Conservation (phyloP, 1,284 basidiomycete genomes). For the Naganishia sp. region DNA sequence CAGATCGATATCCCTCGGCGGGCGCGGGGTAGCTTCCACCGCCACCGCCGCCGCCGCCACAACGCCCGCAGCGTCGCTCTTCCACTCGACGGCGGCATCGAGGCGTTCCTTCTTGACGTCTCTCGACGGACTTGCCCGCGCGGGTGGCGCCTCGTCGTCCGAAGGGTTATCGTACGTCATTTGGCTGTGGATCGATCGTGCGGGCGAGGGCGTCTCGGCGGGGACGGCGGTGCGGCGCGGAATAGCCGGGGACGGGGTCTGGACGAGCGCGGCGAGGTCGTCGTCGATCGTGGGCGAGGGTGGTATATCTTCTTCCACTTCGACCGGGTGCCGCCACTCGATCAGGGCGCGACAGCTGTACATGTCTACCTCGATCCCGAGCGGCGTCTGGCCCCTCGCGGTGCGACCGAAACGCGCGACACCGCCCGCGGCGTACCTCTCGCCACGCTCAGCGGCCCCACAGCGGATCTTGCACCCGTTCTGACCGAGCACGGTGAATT, state of each 20-base stretch:
- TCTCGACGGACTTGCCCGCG: neutral
- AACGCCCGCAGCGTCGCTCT: slow-evolving; percentile 3
- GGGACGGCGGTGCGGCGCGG: neutral
- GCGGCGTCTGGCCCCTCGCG: neutral
- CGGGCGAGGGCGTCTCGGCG: slow-evolving; percentile 1
- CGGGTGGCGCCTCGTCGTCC: slow-evolving; percentile 9
- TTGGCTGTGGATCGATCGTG: slow-evolving; percentile 28
- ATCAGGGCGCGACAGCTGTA: slow-evolving; percentile 30
- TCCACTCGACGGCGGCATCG: neutral
- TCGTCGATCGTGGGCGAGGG: neutral
- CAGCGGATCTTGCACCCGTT: slow-evolving; percentile 32
- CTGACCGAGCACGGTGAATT: slow-evolving; percentile 29
- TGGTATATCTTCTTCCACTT: neutral
- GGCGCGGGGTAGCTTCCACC: slow-evolving; percentile 25
- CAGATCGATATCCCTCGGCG: slow-evolving; percentile 46
- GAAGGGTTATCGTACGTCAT: slow-evolving; percentile 22
- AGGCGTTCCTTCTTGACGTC: slow-evolving; percentile 16
- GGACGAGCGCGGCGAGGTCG: neutral
- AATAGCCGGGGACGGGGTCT: neutral
- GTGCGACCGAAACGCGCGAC: neutral
- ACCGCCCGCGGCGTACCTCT: slow-evolving; percentile 20
- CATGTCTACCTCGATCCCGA: slow-evolving; percentile 31
- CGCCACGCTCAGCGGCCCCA: neutral
- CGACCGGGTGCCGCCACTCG: slow-evolving; percentile 25
- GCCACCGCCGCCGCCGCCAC: slow-evolving; percentile 17